Evolutionary conservation across 441 rosid species (phyloP).

Genomic region (Dalechampia spathulata): DNA sequence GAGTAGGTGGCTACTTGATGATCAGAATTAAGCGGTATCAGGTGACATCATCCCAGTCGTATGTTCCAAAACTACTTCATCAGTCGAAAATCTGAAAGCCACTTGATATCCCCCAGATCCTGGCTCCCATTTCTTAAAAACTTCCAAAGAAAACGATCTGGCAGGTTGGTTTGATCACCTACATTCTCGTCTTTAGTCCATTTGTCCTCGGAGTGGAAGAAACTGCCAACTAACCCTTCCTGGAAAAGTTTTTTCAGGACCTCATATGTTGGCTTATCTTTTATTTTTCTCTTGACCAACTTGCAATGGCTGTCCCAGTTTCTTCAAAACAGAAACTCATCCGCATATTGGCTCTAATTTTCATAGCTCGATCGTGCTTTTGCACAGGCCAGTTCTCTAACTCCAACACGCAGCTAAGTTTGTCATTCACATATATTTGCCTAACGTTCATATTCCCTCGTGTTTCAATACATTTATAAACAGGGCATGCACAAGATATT

Average conservation of each 20-base stretch:
- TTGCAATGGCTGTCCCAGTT: constrained; percentile 3
- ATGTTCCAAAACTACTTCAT: too few relatives aligned
- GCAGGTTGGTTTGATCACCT: constrained; percentile 21
- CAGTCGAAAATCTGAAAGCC: neutral
- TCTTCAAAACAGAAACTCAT: neutral
- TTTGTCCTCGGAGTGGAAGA: neutral
- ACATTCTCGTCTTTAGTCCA: neutral
- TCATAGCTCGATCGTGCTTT: constrained; percentile 15
- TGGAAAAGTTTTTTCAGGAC: neutral
- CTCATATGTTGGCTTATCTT: neutral
- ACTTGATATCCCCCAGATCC: neutral
- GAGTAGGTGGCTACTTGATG: too few relatives aligned
- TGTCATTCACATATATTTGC: too few relatives aligned
- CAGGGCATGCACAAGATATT: constrained; percentile 31
- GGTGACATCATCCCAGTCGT: too few relatives aligned
- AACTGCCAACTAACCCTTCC: constrained; percentile 9
- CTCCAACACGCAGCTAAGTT: too few relatives aligned
- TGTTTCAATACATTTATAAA: neutral
- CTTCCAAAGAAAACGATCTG: neutral
- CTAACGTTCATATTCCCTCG: neutral
- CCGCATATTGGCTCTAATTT: constrained; percentile 12
- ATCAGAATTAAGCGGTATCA: neutral
- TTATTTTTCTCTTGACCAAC: neutral
- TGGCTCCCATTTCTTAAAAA: neutral
- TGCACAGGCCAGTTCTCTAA: constrained; percentile 13